Percentiles rank a stretch among this genome's conserved stretches.
These are phyloP conservation scores for Colletotrichum tropicicola DNA, from an alignment of 2,329 filamentous ascomycete species.

Conservation along the genomic window DNA sequence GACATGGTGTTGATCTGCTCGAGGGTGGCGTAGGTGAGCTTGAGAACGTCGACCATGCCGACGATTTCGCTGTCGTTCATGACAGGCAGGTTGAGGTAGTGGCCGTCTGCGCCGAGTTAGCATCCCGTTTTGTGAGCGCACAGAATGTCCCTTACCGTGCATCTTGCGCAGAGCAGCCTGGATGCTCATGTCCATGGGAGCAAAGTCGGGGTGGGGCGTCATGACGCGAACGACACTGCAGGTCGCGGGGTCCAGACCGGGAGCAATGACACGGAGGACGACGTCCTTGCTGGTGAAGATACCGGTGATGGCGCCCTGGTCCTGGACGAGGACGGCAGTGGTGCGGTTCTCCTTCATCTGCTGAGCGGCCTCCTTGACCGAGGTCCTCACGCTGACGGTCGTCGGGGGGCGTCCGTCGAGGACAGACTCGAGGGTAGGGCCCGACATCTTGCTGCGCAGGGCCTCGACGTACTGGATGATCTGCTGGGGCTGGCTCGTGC, in stretches of 20 bases:
- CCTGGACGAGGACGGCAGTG: conserved; percentile 93
- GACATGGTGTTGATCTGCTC: conserved; percentile 98
- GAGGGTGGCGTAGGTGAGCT: conserved; percentile 96
- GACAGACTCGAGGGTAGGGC: conserved; percentile 93
- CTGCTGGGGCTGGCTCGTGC: conserved; percentile 95
- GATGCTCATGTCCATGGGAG: conserved; percentile 98
- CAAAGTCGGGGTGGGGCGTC: conserved; percentile 99
- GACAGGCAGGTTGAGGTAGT: conserved; percentile 97
- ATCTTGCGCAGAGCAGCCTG: conserved; percentile 98
- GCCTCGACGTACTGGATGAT: conserved; percentile 99
- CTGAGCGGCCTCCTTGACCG: conserved; percentile 92
- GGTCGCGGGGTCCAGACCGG: conserved; percentile 89
- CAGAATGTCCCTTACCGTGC: conserved; percentile 75
- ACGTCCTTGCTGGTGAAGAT: conserved; percentile 99
- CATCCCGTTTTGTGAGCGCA: background rate
- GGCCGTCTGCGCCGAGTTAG: conserved; percentile 74
- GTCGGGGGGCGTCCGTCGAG: conserved; percentile 91
- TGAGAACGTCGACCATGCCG: conserved; percentile 98
- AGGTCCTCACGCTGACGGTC: conserved; percentile 94
- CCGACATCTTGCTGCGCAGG: conserved; percentile 95
- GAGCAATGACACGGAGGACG: conserved; percentile 95
- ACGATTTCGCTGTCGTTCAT: conserved; percentile 99
- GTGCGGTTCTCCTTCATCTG: conserved; percentile 99
- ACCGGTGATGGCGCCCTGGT: conserved; percentile 96
- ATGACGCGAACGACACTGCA: conserved; percentile 99